Evolutionary conservation across 2,329 filamentous ascomycete species (phyloP), one percentile per base, ranked within the genome.

Genomic region (Aspergillus cejpii): DNA sequence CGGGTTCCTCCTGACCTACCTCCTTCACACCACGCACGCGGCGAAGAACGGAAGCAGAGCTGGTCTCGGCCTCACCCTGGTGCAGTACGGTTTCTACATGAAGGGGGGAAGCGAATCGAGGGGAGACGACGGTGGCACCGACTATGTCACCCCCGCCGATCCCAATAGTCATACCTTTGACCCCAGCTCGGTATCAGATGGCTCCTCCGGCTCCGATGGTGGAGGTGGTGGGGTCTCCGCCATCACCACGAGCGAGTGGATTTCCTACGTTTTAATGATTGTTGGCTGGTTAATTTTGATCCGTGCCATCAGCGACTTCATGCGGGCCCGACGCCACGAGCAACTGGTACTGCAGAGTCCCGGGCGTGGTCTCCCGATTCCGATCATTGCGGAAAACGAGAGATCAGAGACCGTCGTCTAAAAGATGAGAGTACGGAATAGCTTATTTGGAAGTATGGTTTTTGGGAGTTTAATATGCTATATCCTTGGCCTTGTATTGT

Each of bases 211-310:
- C 11, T 58, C 55, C 41, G 58, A 58, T 40, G 57, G 56, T 17
- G 60, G 57, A 6, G 55, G 68, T 10, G 73, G 74, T 31, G 68
- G 71, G 10, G 61, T 75, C 7, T 68, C 72, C 5, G 77, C 80
- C 27, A 79, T 95, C 33, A 79, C 77, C 5, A 84, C 83, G 41
- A 84, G 78, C 52, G 90, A 97, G 63, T 96, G 87, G 87, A 74
- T 95, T 51, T 87, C 89, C 8, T 98, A 97, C 59, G 74, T 86
- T 12, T 70, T 98, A 38, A 98, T 98, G 92, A 87, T 98, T 61
- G 84, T 94, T 1, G 92, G 92, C 4, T 98, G 92, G 92, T 97
- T 97, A 62, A 89, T 98, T 51, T 74, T 98, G 50, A 97, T 98
- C 62, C 81, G 90, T 67, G 84, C 89, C n/a, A 81, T 95, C 14